A percentile compares a stretch with the other conserved stretches of the same genome.
These are phyloP conservation scores for Colletotrichum sp. DNA, from an alignment of 2,329 filamentous ascomycete species.

Conservation along the genomic window DNA sequence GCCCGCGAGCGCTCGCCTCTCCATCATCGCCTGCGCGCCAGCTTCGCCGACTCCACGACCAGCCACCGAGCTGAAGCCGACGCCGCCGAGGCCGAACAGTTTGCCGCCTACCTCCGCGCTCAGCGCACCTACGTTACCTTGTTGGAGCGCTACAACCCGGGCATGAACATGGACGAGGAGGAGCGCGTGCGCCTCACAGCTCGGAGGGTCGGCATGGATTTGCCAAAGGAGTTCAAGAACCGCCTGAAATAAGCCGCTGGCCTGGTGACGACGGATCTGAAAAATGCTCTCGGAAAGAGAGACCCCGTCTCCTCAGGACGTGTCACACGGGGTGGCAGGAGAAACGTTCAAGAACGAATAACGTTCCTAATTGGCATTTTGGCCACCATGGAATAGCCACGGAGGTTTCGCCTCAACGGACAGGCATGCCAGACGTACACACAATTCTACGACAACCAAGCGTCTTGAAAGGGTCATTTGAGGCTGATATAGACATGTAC, in stretches of 20 bases:
- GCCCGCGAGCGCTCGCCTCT: slow-evolving; percentile 67
- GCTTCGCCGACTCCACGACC: slow-evolving; percentile 52
- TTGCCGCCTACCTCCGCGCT: slow-evolving; percentile 80
- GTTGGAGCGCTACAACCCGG: slow-evolving; percentile 91
- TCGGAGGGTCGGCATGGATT: slow-evolving; percentile 85
- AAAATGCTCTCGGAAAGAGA: not conserved
- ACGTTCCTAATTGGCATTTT: not conserved
- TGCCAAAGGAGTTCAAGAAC: slow-evolving; percentile 68
- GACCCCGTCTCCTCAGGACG: not conserved
- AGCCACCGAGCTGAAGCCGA: slow-evolving; percentile 25
- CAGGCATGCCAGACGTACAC: not conserved
- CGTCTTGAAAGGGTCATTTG: not conserved
- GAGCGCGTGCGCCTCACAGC: slow-evolving; percentile 86
- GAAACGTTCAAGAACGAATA: not conserved
- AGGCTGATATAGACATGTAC: slow-evolving; percentile 1
- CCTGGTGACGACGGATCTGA: not conserved
- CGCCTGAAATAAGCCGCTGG: not conserved
- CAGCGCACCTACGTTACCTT: slow-evolving; percentile 84
- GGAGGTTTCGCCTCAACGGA: not conserved
- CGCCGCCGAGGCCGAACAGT: slow-evolving; percentile 70
- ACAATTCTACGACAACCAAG: not conserved
- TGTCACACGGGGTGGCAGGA: not conserved
- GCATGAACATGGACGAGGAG: slow-evolving; percentile 84
- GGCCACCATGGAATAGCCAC: not conserved
- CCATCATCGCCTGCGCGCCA: slow-evolving; percentile 70